These are phyloP conservation scores for Castanea sativa DNA, from an alignment of 306 rosid species.

Conservation along the genomic window DNA sequence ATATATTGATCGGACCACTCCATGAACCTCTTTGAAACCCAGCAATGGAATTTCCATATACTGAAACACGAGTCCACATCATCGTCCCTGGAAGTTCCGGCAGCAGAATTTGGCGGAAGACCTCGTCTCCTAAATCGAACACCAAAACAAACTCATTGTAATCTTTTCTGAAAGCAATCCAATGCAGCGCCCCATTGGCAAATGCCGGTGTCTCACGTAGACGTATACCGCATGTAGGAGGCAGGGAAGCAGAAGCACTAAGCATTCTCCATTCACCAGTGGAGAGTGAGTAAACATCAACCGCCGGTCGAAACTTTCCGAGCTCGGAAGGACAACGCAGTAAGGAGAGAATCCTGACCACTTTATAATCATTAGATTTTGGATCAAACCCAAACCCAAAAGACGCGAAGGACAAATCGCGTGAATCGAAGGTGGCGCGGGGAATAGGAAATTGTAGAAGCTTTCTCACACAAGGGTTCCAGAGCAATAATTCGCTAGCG, in stretches of 20 bases:
- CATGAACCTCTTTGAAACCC: background rate
- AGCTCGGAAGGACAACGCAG: too few relatives aligned
- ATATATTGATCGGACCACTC: background rate
- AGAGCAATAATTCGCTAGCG: background rate
- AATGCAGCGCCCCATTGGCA: background rate
- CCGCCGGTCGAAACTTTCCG: background rate
- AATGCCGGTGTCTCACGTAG: background rate
- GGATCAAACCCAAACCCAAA: constrained; percentile 30
- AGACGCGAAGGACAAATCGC: too few relatives aligned
- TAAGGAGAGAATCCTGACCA: background rate
- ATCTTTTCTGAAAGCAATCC: accelerated
- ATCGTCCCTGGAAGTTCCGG: background rate
- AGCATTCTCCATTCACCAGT: constrained; percentile 14
- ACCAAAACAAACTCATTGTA: background rate
- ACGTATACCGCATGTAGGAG: constrained; percentile 5
- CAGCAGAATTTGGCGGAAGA: constrained; percentile 21
- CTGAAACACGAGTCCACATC: background rate
- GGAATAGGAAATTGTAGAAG: constrained; percentile 18
- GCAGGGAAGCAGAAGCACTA: background rate
- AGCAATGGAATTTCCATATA: constrained; percentile 11
- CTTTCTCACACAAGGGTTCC: constrained; percentile 27
- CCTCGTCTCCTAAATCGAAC: constrained; percentile 16
- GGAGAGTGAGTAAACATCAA: constrained; percentile 30
- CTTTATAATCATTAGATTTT: constrained; percentile 1
- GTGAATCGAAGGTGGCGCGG: background rate